Conservation (phyloP, 1,284 basidiomycete species). For the Thecaphora thlaspeos region DNA sequence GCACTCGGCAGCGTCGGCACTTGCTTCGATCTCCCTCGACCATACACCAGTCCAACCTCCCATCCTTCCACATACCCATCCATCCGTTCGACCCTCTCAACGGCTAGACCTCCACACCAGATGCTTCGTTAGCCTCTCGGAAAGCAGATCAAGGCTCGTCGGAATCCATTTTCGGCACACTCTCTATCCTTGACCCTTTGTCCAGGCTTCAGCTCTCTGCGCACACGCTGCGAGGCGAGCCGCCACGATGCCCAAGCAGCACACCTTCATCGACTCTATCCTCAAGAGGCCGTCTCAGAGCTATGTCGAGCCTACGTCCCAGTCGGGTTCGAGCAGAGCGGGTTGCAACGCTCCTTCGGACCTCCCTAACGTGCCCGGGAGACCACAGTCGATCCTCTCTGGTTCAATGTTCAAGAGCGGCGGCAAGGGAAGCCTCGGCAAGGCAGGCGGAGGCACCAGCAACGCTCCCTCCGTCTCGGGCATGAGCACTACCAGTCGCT, state of each 20-base stretch:
- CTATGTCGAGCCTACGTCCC: constrained; percentile 33
- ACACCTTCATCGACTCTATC: constrained; percentile 51
- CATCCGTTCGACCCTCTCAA: no score
- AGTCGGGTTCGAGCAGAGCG: background rate
- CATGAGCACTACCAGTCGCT: constrained; percentile 35
- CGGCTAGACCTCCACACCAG: no score
- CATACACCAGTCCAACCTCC: no score
- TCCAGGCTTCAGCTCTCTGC: no score
- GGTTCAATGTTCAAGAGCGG: constrained; percentile 40
- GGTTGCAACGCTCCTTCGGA: constrained; percentile 30
- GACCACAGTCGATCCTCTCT: constrained; percentile 36
- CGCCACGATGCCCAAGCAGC: constrained; percentile 47
- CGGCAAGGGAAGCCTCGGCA: constrained; percentile 15
- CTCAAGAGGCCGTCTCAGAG: constrained; percentile 55
- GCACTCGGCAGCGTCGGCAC: no score
- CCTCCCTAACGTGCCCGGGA: constrained; percentile 44
- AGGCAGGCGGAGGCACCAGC: constrained; percentile 6
- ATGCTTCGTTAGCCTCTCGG: no score
- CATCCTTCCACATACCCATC: no score
- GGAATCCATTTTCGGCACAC: no score
- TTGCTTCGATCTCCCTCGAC: no score
- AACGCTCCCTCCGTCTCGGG: constrained; percentile 34
- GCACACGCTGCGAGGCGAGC: no score
- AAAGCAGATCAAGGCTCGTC: no score
- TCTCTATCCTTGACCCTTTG: no score